These are phyloP conservation scores for Raffaelea albimanens DNA, from an alignment of 2,329 filamentous ascomycete species.

Conservation along the genomic window DNA sequence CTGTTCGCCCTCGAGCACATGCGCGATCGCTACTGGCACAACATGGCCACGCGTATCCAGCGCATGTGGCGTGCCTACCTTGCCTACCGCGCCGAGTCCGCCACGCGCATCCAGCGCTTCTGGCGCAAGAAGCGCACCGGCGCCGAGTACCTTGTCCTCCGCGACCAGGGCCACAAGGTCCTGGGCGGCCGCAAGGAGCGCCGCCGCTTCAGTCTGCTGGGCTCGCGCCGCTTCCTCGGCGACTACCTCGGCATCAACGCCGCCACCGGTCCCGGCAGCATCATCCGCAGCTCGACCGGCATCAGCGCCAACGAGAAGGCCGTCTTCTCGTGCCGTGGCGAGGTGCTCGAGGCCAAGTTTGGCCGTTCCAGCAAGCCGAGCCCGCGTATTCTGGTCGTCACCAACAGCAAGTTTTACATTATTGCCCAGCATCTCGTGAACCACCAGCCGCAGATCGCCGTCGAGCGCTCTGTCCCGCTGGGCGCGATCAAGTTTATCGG, in stretches of 20 bases:
- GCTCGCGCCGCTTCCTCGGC: conserved; percentile 84
- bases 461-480: conserved; percentile 74
- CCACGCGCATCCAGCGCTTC: conserved; percentile 87
- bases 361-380: conserved; percentile 91
- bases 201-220: conserved; percentile 80
- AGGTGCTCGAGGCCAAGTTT: conserved; percentile 87
- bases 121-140: conserved; percentile 91
- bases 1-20: conserved; percentile 95
- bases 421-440: conserved; percentile 77
- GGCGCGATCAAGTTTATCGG: conserved; percentile 84
- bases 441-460: conserved; percentile 67
- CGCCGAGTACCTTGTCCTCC: conserved; percentile 76
- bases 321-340: conserved; percentile 84
- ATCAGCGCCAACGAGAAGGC: conserved; percentile 64
- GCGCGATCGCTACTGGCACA: conserved; percentile 97
- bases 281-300: conserved; percentile 66
- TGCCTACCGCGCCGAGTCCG: conserved; percentile 83
- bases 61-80: conserved; percentile 95
- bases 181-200: conserved; percentile 83
- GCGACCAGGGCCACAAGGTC: conserved; percentile 78
- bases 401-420: conserved; percentile 79
- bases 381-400: conserved; percentile 75
- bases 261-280: conserved; percentile 65
- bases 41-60: conserved; percentile 97
- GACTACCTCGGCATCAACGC: conserved; percentile 91